Conservation (phyloP, 495 filamentous ascomycete species). For the Talaromyces borbonicus region DNA sequence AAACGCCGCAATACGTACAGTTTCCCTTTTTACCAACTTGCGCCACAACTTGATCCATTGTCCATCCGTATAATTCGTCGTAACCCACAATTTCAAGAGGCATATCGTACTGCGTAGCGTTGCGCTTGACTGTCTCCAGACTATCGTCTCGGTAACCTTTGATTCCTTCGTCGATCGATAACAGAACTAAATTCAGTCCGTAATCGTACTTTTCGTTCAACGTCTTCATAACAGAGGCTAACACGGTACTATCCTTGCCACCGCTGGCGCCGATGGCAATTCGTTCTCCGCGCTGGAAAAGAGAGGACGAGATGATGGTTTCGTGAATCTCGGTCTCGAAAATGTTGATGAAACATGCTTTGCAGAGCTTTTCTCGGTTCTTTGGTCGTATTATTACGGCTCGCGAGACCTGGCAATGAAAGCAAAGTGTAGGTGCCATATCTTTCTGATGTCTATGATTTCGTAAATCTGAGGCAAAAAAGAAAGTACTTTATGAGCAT, state of each 20-base stretch:
- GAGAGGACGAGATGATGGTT: conserved; percentile 66
- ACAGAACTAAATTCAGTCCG: conserved; percentile 71
- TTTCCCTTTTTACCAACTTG: conserved; percentile 97
- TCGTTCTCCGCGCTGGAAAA: conserved; percentile 78
- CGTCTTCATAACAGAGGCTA: conserved; percentile 89
- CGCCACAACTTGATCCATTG: conserved; percentile 95
- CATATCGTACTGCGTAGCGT: conserved; percentile 84
- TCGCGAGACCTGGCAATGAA: conserved; percentile 61
- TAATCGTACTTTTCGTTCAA: conserved; percentile 85
- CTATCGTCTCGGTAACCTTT: conserved; percentile 93
- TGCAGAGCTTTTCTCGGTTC: conserved; percentile 87
- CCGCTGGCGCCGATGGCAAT: conserved; percentile 94
- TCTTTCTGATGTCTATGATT: too few relatives aligned
- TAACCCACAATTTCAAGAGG: conserved; percentile 85
- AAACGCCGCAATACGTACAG: conserved; percentile 97
- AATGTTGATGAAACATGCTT: conserved; percentile 68
- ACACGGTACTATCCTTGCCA: conserved; percentile 94
- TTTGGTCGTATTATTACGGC: conserved; percentile 90
- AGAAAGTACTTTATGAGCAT: too few relatives aligned
- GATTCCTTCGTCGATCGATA: conserved; percentile 96
- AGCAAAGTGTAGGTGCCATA: conserved; percentile 58
- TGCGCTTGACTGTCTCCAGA: conserved; percentile 90
- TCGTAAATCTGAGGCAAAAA: too few relatives aligned
- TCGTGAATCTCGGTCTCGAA: conserved; percentile 94
- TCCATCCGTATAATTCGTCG: conserved; percentile 94